Percentiles rank a stretch among this genome's conserved stretches.
These are phyloP conservation scores for Botryosphaeria dothidea DNA, from an alignment of 2,329 filamentous ascomycete species.

Conservation along the genomic window DNA sequence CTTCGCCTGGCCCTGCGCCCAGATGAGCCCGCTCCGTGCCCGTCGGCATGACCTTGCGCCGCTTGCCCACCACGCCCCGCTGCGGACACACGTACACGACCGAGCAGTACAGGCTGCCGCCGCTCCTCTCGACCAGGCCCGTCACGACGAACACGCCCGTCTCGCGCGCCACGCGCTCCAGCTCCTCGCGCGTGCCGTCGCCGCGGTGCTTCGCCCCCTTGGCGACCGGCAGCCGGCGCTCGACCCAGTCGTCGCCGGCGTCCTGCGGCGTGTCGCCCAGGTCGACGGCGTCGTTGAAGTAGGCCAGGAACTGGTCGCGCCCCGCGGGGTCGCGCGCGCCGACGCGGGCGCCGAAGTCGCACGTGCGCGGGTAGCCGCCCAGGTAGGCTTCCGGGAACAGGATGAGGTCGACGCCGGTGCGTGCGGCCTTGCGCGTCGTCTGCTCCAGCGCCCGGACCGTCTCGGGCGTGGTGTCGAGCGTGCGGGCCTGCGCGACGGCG, in stretches of 20 bases:
- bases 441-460: constrained; percentile 68
- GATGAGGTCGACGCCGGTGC: constrained; percentile 64
- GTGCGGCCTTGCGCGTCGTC: constrained; percentile 66
- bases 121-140: constrained; percentile 76
- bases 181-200: constrained; percentile 75
- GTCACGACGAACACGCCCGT: constrained; percentile 81
- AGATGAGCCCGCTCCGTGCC: constrained; percentile 80
- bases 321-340: constrained; percentile 69
- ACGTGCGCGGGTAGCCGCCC: constrained; percentile 85
- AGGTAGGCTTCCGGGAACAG: constrained; percentile 92
- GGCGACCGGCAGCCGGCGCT: constrained; percentile 57
- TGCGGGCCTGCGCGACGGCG: constrained; percentile 51
- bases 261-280: constrained; percentile 76
- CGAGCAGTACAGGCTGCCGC: constrained; percentile 81
- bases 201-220: constrained; percentile 55
- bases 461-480: constrained; percentile 47
- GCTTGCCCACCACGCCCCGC: constrained; percentile 75
- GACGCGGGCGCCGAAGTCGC: constrained; percentile 72
- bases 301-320: constrained; percentile 77
- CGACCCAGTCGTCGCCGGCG: constrained; percentile 71
- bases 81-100: constrained; percentile 79
- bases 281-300: constrained; percentile 79
- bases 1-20: constrained; percentile 80
- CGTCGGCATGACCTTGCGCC: constrained; percentile 92
- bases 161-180: constrained; percentile 74